Conservation (phyloP, 2,329 filamentous ascomycete genomes). For the Trematosphaeria pertusa region DNA sequence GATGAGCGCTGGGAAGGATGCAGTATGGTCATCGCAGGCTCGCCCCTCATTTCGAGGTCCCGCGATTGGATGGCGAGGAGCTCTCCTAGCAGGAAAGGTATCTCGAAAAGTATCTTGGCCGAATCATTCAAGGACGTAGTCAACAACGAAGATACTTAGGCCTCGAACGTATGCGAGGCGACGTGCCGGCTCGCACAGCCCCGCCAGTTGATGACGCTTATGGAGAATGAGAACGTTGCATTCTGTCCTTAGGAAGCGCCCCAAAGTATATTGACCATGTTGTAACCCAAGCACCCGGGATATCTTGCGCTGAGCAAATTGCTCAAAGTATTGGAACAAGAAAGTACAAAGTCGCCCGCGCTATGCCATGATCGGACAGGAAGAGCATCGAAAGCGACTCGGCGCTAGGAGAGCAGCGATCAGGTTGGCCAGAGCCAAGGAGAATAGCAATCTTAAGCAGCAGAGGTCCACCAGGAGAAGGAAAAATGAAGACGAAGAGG, state of each 20-base stretch:
- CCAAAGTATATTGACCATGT: conserved; percentile 8
- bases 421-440: not conserved
- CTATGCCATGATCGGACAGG: no score
- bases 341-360: not conserved
- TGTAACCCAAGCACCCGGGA: conserved; percentile 11
- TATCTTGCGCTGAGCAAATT: conserved; percentile 13
- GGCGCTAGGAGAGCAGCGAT: no score
- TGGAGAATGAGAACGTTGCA: not conserved
- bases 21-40: no score
- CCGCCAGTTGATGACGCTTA: not conserved
- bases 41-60: no score
- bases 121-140: no score
- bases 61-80: no score
- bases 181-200: not conserved
- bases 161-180: not conserved
- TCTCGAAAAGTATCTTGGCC: no score
- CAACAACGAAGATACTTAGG: not conserved
- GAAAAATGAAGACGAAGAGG: not conserved
- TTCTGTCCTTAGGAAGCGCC: conserved; percentile 5
- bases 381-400: no score
- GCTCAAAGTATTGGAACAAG: not conserved
- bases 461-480: no score
- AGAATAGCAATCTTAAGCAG: no score
- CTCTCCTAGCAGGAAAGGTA: no score
- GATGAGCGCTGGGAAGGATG: no score